Percentiles rank a stretch among this genome's conserved stretches.
phyloP scores from a whole-genome alignment of 2,329 filamentous ascomycete species.

The Colletotrichum eremochloae region DNA sequence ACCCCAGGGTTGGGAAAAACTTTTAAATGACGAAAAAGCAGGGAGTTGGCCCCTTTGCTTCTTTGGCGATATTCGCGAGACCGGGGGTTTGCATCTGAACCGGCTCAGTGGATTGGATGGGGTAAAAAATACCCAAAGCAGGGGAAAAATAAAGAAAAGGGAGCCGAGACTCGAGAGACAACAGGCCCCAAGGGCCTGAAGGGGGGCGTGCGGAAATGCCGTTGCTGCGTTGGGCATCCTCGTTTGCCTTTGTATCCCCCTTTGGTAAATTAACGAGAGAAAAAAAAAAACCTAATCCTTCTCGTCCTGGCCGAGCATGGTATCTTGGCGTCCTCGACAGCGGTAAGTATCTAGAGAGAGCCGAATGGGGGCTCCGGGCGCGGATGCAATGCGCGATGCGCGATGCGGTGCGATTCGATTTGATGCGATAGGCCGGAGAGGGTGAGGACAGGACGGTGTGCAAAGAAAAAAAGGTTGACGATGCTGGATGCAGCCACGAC shows the following conservation, averaged over 20 bases:
- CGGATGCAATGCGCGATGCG: slow-evolving; percentile 31
- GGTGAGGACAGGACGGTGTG: background rate
- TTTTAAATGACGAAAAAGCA: slow-evolving; percentile 15
- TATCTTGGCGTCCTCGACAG: too few species aligned
- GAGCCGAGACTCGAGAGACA: slow-evolving; percentile 14
- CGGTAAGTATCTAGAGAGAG: background rate
- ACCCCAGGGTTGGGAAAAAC: slow-evolving; percentile 6
- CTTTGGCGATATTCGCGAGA: slow-evolving; percentile 9
- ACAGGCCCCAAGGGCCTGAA: background rate
- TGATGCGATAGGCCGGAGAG: slow-evolving; percentile 29
- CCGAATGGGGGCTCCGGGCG: slow-evolving; percentile 19
- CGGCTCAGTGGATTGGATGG: slow-evolving; percentile 29
- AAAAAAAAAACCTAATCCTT: too few species aligned
- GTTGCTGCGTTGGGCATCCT: slow-evolving; percentile 8
- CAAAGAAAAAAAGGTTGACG: background rate
- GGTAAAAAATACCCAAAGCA: background rate
- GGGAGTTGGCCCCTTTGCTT: background rate
- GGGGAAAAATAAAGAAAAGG: slow-evolving; percentile 24
- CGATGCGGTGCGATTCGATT: background rate
- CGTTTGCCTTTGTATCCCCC: slow-evolving; percentile 21
- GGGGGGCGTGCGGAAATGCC: slow-evolving; percentile 11
- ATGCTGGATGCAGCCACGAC: slow-evolving; percentile 35
- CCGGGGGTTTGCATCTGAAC: slow-evolving; percentile 6
- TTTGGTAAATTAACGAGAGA: slow-evolving; percentile 4
- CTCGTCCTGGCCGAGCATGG: slow-evolving; percentile 13